Base-by-base conservation (phyloP, 805 yeast genomes). In the Cyberlindnera galapagoensis region DNA sequence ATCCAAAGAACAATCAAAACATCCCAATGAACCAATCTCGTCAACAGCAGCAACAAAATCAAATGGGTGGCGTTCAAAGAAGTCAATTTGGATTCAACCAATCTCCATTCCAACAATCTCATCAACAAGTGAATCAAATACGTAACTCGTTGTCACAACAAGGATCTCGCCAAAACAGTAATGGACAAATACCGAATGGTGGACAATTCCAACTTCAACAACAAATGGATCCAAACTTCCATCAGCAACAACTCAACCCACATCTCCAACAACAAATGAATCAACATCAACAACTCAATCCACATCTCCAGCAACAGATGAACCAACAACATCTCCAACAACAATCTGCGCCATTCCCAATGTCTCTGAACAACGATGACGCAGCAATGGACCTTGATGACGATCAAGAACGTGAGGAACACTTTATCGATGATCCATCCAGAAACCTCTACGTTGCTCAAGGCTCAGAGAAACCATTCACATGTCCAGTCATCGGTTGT, bases 401-500 rank as follows among this genome's bases (percentile, higher is more conserved):
- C n/a, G 63, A 54, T 25, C 85, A 77, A 36, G 76, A 72, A 31
- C 77, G 75, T 39, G 74, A 69, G 44, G 78, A 77, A 36, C 79
- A 80, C 66, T 87, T 87, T 57, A 88, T 92, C 30, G 97, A 90
- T 59, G 97, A 92, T 57, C 98, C 97, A 0, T 96, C 97, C 1
- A 72, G 97, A 43, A 92, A 88, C 54, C 62, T 90, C 38, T 90
- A 92, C 54, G 95, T 88, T 21, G 79, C 84, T 66, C 97, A 88
- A 59, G 88, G 84, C 37, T 96, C 88, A 47, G 83, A 86, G 56
- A 80, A 92, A 58, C 98, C 98, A 19, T 92, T 80, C 65, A 87
- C 82, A 57, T 92, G 98, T 63, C 98, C 97, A 1, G 98, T 92
- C 26, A 83, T 87, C 51, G 98, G 98, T 7, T 92, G 98, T 60